These are phyloP conservation scores for Rhodotorula sp. DNA, from an alignment of 1,284 basidiomycete genomes.

Conservation along the genomic window DNA sequence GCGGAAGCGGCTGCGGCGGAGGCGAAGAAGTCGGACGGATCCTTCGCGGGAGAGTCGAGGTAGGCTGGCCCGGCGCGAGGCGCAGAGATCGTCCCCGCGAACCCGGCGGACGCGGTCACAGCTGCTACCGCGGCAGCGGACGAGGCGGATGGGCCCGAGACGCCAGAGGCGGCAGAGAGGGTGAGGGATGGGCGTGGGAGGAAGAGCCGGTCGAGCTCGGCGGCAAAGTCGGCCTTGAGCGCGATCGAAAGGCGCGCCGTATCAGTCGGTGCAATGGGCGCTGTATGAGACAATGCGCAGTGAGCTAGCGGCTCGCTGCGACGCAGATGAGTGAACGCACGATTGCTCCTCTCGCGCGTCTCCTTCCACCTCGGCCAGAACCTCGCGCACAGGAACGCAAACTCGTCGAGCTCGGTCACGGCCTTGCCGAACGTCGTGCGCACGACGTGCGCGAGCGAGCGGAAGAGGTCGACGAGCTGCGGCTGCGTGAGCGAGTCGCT, in stretches of 20 bases:
- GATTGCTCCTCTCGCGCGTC: constrained; percentile 3
- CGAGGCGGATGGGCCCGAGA: neutral
- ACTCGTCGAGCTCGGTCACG: constrained; percentile 30
- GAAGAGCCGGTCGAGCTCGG: constrained; percentile 19
- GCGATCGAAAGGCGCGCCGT: constrained; percentile 8
- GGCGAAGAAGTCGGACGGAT: neutral
- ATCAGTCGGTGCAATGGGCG: constrained; percentile 24
- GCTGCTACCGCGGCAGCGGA: neutral
- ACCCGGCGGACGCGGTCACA: constrained; percentile 1
- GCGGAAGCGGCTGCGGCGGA: neutral
- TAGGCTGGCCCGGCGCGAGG: constrained; percentile 17
- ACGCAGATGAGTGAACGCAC: constrained; percentile 2
- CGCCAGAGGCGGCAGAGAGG: neutral
- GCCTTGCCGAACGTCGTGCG: constrained; percentile 26
- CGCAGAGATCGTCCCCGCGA: constrained; percentile 26
- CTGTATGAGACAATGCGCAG: neutral
- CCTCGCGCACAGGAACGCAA: constrained; percentile 2
- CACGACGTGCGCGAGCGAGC: constrained; percentile 10
- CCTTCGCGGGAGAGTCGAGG: constrained; percentile 4
- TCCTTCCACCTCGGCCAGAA: neutral
- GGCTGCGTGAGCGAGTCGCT: constrained; percentile 28
- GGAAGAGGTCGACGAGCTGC: constrained; percentile 23
- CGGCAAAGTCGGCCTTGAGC: constrained; percentile 24
- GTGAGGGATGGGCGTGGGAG: constrained; percentile 4
- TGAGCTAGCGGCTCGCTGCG: neutral